Evolutionary conservation across 1,284 basidiomycete genomes (phyloP).

Genomic region (Ceratobasidium sp.): DNA sequence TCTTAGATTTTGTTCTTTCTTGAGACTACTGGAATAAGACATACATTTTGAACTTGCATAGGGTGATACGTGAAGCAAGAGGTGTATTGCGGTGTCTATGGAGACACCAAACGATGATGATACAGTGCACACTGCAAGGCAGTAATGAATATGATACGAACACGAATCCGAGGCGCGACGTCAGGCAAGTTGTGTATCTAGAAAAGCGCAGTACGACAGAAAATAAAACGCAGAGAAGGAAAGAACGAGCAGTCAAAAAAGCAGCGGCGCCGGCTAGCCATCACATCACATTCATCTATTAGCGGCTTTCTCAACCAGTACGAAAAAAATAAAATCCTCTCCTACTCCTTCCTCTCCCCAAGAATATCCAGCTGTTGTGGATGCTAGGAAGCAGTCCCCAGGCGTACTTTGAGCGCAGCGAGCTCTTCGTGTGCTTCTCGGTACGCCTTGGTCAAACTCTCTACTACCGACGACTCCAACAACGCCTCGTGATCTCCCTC

Average conservation of each 20-base stretch:
- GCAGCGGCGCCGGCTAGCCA: not conserved
- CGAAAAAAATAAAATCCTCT: conserved; percentile 9
- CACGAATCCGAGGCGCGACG: conserved; percentile 8
- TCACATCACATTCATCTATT: conserved; percentile 30
- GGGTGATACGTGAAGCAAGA: conserved; percentile 1
- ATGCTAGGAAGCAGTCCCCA: not conserved
- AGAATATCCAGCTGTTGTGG: no score
- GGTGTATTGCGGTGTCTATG: conserved; percentile 24
- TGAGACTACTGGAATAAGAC: no score
- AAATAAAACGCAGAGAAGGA: conserved; percentile 1
- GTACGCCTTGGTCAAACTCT: conserved; percentile 38
- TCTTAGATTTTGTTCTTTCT: conserved; percentile 9
- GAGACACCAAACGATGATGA: conserved; percentile 22
- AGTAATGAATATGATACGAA: conserved; percentile 33
- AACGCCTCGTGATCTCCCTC: conserved; percentile 24
- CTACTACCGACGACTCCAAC: conserved; percentile 1
- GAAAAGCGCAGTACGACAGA: conserved; percentile 28
- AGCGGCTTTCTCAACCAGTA: not conserved
- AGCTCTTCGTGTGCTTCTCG: conserved; percentile 38
- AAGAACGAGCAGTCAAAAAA: not conserved
- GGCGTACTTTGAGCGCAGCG: conserved; percentile 17
- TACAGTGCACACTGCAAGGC: conserved; percentile 39
- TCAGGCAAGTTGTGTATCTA: conserved; percentile 14
- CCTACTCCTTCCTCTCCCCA: no score
- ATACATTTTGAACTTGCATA: not conserved